phyloP scores from a whole-genome alignment of 257 asterid species.

The Thymus quinquecostatus region DNA sequence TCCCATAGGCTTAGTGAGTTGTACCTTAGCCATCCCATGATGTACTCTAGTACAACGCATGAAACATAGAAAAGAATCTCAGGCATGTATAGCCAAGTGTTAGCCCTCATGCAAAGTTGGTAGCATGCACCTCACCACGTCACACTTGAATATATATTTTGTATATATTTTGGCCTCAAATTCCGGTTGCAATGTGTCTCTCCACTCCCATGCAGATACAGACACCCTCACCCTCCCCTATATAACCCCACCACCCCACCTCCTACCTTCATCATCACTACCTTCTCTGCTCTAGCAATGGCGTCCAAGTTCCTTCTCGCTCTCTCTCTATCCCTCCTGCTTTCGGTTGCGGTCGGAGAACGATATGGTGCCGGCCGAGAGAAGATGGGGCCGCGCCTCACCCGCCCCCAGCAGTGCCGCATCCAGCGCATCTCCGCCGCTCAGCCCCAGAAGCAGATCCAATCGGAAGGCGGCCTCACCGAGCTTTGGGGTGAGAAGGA shows the following conservation, averaged over 20 bases:
- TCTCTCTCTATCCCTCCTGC: conserved; percentile 29
- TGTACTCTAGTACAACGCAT: too few relatives aligned
- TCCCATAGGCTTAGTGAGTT: too few relatives aligned
- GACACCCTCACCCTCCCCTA: conserved; percentile 35
- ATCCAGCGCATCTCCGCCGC: conserved; percentile 45
- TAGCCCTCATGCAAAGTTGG: too few relatives aligned
- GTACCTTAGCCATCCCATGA: too few relatives aligned
- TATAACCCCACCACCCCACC: conserved; percentile 27
- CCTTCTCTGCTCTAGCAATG: conserved; percentile 27
- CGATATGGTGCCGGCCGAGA: background rate
- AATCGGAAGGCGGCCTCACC: conserved; percentile 60
- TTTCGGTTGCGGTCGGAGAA: conserved; percentile 37
- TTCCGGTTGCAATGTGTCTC: conserved; percentile 39
- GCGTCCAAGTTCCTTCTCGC: conserved; percentile 36
- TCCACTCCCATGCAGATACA: conserved; percentile 49
- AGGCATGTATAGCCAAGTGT: too few relatives aligned
- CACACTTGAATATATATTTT: too few relatives aligned
- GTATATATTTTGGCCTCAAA: too few relatives aligned
- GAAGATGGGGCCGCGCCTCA: conserved; percentile 29
- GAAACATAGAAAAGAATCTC: background rate
- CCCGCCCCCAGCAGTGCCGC: conserved; percentile 67
- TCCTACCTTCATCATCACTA: background rate
- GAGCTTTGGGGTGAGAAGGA: conserved; percentile 65
- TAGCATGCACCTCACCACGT: too few relatives aligned
- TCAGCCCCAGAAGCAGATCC: conserved; percentile 46